These are phyloP conservation scores for Paecilomyces variotii DNA, from an alignment of 2,329 filamentous ascomycete genomes.

Conservation along the genomic window DNA sequence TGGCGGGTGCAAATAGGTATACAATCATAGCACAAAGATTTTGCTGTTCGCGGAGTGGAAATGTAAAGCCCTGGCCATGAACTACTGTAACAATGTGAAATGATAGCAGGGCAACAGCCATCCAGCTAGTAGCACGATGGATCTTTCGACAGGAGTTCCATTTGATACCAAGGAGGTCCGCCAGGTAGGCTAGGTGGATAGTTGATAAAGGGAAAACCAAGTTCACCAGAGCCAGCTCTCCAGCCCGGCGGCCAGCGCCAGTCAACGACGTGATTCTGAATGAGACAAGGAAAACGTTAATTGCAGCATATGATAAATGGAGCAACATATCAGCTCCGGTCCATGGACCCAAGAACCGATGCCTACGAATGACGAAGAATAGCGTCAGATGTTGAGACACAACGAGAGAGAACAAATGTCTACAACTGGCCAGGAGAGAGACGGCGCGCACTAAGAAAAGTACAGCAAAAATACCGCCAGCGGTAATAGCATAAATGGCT, in stretches of 20 bases:
- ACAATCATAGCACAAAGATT: neutral
- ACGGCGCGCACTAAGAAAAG: slow-evolving; percentile 6
- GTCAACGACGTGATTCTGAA: slow-evolving; percentile 7
- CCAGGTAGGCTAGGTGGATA: slow-evolving; percentile 11
- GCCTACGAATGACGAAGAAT: slow-evolving; percentile 10
- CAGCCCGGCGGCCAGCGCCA: slow-evolving; percentile 5
- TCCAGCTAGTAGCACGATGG: slow-evolving; percentile 14
- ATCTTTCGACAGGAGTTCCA: slow-evolving; percentile 9
- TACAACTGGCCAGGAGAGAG: slow-evolving; percentile 4
- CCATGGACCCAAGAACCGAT: slow-evolving; percentile 11
- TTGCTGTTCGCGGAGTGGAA: no score
- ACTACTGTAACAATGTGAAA: slow-evolving; percentile 10
- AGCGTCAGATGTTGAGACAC: slow-evolving; percentile 7
- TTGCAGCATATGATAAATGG: neutral
- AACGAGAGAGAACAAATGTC: neutral
- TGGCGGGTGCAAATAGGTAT: no score
- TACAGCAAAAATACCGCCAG: slow-evolving; percentile 9
- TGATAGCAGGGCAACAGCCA: slow-evolving; percentile 9
- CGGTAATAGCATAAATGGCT: slow-evolving; percentile 10
- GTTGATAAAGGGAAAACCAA: slow-evolving; percentile 12
- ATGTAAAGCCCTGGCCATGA: no score
- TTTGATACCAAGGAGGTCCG: slow-evolving; percentile 11
- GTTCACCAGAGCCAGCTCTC: slow-evolving; percentile 15
- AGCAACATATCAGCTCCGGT: slow-evolving; percentile 8
- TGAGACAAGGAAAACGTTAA: slow-evolving; percentile 11